These are phyloP conservation scores for Alternaria solani DNA, from an alignment of 2,329 filamentous ascomycete species.

Conservation along the genomic window DNA sequence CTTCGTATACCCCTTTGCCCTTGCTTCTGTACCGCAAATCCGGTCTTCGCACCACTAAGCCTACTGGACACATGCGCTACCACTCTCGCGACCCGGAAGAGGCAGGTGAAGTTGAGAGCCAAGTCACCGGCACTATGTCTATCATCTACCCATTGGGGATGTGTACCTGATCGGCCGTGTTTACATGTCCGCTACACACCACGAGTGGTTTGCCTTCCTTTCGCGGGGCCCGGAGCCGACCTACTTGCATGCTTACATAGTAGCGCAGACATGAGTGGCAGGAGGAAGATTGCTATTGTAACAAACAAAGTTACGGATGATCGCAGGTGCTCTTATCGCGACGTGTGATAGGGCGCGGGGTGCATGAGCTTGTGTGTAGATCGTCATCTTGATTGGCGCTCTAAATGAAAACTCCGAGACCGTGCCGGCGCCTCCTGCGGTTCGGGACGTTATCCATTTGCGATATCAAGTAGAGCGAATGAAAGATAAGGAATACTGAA, in stretches of 20 bases:
- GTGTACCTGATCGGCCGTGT: slow-evolving; percentile 33
- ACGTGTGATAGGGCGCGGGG: slow-evolving; percentile 36
- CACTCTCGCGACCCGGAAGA: slow-evolving; percentile 30
- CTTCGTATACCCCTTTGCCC: slow-evolving; percentile 10
- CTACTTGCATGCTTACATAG: slow-evolving; percentile 37
- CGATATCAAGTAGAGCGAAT: slow-evolving; percentile 33
- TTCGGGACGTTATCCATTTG: slow-evolving; percentile 26
- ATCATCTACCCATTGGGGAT: slow-evolving; percentile 25
- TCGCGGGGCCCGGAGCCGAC: slow-evolving; percentile 36
- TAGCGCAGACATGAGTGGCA: slow-evolving; percentile 23
- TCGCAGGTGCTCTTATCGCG: slow-evolving; percentile 41
- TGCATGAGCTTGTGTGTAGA: slow-evolving; percentile 24
- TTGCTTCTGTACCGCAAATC: slow-evolving; percentile 20
- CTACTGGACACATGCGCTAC: slow-evolving; percentile 21
- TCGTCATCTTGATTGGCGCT: slow-evolving; percentile 36
- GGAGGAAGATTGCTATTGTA: slow-evolving; percentile 27
- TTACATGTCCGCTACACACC: slow-evolving; percentile 10
- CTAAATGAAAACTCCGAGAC: slow-evolving; percentile 24
- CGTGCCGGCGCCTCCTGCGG: slow-evolving; percentile 27
- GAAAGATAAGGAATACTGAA: slow-evolving; percentile 21
- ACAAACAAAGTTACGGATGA: slow-evolving; percentile 18
- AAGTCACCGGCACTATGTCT: slow-evolving; percentile 25
- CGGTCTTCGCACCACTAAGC: slow-evolving; percentile 1
- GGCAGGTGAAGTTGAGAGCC: slow-evolving; percentile 37
- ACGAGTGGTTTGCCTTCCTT: slow-evolving; percentile 37